phyloP scores from a whole-genome alignment of 139 green algal species.

The Marvania coccoides region DNA sequence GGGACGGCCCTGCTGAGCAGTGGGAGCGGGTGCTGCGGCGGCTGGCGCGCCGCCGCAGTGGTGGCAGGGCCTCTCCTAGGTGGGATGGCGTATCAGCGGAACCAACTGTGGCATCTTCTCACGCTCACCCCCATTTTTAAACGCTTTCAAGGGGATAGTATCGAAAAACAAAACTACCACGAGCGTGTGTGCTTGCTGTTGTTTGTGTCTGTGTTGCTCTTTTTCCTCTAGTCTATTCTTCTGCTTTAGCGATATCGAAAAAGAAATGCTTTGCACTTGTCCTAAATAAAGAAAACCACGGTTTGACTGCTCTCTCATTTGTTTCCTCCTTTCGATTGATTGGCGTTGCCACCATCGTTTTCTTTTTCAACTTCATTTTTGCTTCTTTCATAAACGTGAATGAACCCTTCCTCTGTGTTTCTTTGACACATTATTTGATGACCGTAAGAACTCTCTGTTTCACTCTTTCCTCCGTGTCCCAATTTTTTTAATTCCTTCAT shows the following conservation, averaged over 20 bases:
- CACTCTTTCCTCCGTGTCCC: neutral
- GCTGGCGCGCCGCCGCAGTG: too few species aligned
- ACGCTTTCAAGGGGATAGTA: too few species aligned
- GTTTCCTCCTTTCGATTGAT: neutral
- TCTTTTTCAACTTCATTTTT: neutral
- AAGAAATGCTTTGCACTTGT: neutral
- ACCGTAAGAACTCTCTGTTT: neutral
- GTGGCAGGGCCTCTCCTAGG: too few species aligned
- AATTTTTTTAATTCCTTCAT: neutral
- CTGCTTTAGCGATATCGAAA: neutral
- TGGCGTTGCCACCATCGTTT: neutral
- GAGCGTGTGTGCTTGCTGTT: neutral
- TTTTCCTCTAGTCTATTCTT: neutral
- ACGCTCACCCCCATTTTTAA: too few species aligned
- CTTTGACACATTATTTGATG: neutral
- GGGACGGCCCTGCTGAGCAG: slow-evolving; percentile 37
- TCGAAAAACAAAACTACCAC: too few species aligned
- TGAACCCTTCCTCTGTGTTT: neutral
- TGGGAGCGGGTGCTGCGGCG: slow-evolving; percentile 51
- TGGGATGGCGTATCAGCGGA: too few species aligned
- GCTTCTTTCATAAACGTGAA: too few species aligned
- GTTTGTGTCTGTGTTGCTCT: neutral
- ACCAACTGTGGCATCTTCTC: too few species aligned
- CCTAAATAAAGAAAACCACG: neutral
- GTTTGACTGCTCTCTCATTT: neutral